These are phyloP conservation scores for Primulina eburnea DNA, from an alignment of 257 asterid species.

Conservation along the genomic window DNA sequence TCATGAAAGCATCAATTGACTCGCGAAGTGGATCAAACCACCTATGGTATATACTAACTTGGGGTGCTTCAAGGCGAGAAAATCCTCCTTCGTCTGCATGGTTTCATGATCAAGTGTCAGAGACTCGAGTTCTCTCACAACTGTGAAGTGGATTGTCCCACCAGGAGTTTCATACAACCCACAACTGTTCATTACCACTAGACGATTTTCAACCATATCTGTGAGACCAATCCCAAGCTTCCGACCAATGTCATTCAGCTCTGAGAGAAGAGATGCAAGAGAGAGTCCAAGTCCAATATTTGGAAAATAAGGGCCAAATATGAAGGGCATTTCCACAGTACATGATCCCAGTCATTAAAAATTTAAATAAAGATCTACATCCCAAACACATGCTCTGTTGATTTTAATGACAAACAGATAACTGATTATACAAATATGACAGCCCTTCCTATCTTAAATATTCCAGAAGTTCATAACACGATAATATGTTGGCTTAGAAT, in stretches of 20 bases:
- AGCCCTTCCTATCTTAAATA: no score
- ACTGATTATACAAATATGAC: no score
- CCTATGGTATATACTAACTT: conserved; percentile 79
- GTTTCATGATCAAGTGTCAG: conserved; percentile 91
- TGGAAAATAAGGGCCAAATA: neutral
- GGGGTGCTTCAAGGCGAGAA: conserved; percentile 84
- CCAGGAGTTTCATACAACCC: conserved; percentile 97
- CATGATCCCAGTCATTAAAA: no score
- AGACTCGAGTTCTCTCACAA: conserved; percentile 85
- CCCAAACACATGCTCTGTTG: no score
- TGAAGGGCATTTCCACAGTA: neutral
- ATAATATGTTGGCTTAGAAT: no score
- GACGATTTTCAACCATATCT: conserved; percentile 91
- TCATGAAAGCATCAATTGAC: conserved; percentile 91
- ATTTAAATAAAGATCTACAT: neutral
- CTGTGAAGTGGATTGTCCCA: conserved; percentile 78
- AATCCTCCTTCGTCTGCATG: conserved; percentile 64
- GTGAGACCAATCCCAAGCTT: conserved; percentile 84
- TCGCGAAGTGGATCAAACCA: conserved; percentile 97
- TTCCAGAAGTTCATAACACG: no score
- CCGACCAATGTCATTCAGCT: conserved; percentile 79
- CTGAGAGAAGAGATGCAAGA: conserved; percentile 77
- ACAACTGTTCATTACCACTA: conserved; percentile 96
- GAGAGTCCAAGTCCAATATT: conserved; percentile 56
- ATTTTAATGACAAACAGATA: neutral